Evolutionary conservation across 371 early-diverging fungal genomes (phyloP).

Genomic region (Rhizomucor miehei): DNA sequence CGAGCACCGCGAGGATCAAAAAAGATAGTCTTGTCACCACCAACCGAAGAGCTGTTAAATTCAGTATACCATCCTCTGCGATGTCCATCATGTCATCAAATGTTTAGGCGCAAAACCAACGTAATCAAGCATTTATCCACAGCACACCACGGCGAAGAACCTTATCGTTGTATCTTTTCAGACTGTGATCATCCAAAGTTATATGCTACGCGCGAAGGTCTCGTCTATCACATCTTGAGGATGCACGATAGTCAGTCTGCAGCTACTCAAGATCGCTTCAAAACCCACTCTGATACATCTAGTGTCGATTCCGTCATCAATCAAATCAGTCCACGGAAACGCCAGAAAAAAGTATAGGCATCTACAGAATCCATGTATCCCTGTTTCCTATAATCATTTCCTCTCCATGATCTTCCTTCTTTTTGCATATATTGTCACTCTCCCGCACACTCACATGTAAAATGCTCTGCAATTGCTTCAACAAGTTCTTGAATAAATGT

Average conservation of each 20-base stretch:
- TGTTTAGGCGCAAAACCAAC: conserved; percentile 42
- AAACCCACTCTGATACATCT: too few species aligned
- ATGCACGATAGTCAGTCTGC: conserved; percentile 24
- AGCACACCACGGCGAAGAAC: conserved; percentile 40
- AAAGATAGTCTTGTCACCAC: conserved; percentile 26
- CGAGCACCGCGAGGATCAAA: conserved; percentile 22
- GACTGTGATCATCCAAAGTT: conserved; percentile 37
- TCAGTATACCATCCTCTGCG: conserved; percentile 37
- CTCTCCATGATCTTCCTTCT: too few species aligned
- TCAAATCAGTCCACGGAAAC: too few species aligned
- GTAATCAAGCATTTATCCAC: conserved; percentile 45
- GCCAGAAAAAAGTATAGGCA: too few species aligned
- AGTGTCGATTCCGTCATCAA: too few species aligned
- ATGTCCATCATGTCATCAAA: conserved; percentile 39
- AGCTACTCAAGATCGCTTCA: not conserved
- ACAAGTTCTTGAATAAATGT: too few species aligned
- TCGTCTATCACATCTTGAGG: conserved; percentile 45
- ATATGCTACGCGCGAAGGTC: conserved; percentile 45
- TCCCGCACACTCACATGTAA: too few species aligned
- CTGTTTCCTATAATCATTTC: too few species aligned
- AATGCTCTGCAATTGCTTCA: too few species aligned
- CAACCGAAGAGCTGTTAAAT: conserved; percentile 27
- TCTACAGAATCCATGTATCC: too few species aligned
- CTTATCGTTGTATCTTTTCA: conserved; percentile 42
- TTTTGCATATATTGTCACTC: too few species aligned